Base-by-base conservation (phyloP, 73 alveolate genomes). In the Diophrys appendiculata region DNA sequence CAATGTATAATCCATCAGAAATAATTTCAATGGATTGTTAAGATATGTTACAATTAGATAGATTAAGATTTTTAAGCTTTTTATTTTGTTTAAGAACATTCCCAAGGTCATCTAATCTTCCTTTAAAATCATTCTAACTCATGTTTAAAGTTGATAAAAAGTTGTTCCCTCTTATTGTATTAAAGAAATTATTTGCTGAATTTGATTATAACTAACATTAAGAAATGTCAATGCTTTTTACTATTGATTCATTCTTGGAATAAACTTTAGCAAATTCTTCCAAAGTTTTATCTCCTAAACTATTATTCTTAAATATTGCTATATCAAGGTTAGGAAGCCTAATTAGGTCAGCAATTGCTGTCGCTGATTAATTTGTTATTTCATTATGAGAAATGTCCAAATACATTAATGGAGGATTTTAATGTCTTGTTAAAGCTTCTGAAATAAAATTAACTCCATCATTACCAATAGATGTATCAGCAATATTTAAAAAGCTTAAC, bases 391-490 rank as follows among this genome's bases (percentile, higher is more conserved):
- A 1, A 22, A 67, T n/a, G 29, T 23, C 31, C 24, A 67, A 28
- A 26, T 26, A 25, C 26, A 31, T 67, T n/a, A 67, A 25, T 67
- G 75, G 26, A 23, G 54, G 54, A 3, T 23, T 3, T 23, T 23
- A 1, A 26, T 28, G 23, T 29, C 18, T 3, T 1, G 31, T 28
- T 31, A 67, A 23, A 3, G 52, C 75, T 18, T 67, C 43, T 0
- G 68, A 27, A 0, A 82, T 73, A 14, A 55, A 32, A 29, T 30
- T 73, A 11, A 82, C 26, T 5, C 90, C 90, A 8, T 82, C 90
- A 82, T 65, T 69, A 26, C 80, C 68, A 14, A 82, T 72, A 53
- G 77, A 65, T 54, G 74, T 82, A 65, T 82, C 90, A 1, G 90
- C 52, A 5, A 82, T 34, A 30, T 82, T 82, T 14, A 82, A 29